Conservation (phyloP, 2,329 filamentous ascomycete genomes). For the Grosmannia clavigera region DNA sequence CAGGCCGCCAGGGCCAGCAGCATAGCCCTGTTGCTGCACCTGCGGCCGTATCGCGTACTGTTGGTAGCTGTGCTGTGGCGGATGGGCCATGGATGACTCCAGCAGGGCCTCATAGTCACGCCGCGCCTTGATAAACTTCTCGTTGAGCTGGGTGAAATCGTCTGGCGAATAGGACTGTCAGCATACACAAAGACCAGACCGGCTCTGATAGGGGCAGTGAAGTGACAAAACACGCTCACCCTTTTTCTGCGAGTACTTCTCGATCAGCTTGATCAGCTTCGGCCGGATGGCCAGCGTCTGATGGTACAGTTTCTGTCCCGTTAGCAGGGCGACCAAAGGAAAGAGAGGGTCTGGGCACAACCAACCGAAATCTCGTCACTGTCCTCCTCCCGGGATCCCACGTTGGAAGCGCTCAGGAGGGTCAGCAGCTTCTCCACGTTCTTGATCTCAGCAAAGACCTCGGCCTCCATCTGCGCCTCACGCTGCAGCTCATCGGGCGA, state of each 20-base stretch:
- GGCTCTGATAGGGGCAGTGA: too few relatives aligned
- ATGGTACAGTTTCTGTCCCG: constrained; percentile 61
- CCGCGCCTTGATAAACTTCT: constrained; percentile 98
- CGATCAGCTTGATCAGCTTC: constrained; percentile 94
- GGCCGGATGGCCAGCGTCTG: constrained; percentile 88
- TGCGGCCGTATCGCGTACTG: constrained; percentile 47
- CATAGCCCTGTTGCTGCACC: constrained; percentile 32
- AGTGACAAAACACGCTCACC: constrained; percentile 35
- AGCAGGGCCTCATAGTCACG: constrained; percentile 93
- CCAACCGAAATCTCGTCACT: constrained; percentile 89
- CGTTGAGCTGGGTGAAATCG: constrained; percentile 95
- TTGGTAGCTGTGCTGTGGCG: constrained; percentile 67
- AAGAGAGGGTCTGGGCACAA: background rate
- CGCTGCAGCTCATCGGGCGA: constrained; percentile 88
- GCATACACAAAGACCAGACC: constrained; percentile 3
- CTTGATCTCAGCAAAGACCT: constrained; percentile 53
- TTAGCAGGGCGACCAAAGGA: background rate
- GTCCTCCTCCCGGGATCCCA: constrained; percentile 70
- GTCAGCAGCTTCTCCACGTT: constrained; percentile 64
- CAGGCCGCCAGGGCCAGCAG: background rate
- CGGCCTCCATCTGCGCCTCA: constrained; percentile 87
- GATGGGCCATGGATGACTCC: constrained; percentile 91
- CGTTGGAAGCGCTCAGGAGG: constrained; percentile 75
- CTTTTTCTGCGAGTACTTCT: constrained; percentile 99
- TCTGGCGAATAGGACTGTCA: constrained; percentile 37